Percentiles rank a stretch among this genome's conserved stretches.
phyloP scores from a whole-genome alignment of 2,329 filamentous ascomycete genomes.

The Fusarium udum region DNA sequence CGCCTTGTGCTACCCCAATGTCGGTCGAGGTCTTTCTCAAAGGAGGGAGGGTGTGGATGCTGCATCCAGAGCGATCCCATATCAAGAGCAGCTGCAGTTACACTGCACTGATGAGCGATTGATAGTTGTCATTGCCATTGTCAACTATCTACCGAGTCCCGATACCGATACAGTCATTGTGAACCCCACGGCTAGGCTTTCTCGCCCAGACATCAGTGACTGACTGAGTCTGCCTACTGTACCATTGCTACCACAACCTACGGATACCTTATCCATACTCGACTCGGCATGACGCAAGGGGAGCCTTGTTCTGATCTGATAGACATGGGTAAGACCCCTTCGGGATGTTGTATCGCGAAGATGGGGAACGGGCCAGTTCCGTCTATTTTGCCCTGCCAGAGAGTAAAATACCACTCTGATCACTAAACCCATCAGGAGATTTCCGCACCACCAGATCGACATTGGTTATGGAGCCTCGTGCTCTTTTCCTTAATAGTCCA shows the following conservation, averaged over 20 bases:
- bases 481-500: constrained; percentile 2
- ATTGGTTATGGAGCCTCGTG: constrained; percentile 27
- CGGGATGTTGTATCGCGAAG: constrained; percentile 6
- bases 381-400: constrained; percentile 29
- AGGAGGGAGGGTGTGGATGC: constrained; percentile 29
- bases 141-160: constrained; percentile 9
- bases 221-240: constrained; percentile 35
- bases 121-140: not conserved
- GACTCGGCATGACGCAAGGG: constrained; percentile 41
- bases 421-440: constrained; percentile 11
- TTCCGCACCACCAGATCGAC: constrained; percentile 34
- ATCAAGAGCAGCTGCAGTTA: not conserved
- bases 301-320: constrained; percentile 22
- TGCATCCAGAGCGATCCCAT: constrained; percentile 35
- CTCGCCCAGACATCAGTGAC: constrained; percentile 8
- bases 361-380: constrained; percentile 36
- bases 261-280: not conserved
- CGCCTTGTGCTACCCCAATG: constrained; percentile 20
- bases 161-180: constrained; percentile 4
- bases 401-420: not conserved
- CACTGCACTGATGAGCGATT: not conserved
- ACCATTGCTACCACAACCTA: not conserved
- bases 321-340: constrained; percentile 14
- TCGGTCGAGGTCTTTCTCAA: constrained; percentile 14
- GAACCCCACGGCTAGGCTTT: constrained; percentile 44